These are phyloP conservation scores for Fusarium tjaetaba DNA, from an alignment of 2,329 filamentous ascomycete genomes.

Conservation along the genomic window DNA sequence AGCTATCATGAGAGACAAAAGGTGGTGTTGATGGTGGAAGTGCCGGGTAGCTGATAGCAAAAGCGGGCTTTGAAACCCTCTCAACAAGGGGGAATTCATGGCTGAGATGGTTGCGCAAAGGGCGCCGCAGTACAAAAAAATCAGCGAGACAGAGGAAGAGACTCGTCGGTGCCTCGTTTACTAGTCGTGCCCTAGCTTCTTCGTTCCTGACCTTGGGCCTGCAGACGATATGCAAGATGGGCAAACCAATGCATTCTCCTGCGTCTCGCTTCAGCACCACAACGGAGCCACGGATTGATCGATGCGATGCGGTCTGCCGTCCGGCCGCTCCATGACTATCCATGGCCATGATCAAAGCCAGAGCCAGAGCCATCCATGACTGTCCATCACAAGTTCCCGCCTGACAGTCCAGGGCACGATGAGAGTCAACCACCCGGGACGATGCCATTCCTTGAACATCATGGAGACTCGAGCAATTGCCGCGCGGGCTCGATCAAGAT, in stretches of 20 bases:
- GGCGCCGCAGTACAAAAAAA: slow-evolving; percentile 10
- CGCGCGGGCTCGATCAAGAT: slow-evolving; percentile 3
- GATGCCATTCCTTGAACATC: slow-evolving; percentile 5
- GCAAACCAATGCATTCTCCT: slow-evolving; percentile 38
- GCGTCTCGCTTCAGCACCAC: slow-evolving; percentile 42
- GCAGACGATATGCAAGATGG: slow-evolving; percentile 35
- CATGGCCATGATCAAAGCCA: background rate
- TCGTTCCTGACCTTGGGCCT: slow-evolving; percentile 36
- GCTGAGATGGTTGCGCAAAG: slow-evolving; percentile 14
- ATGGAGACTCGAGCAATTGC: slow-evolving; percentile 7
- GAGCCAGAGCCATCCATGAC: background rate
- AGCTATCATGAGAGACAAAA: slow-evolving; percentile 5
- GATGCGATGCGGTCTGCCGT: slow-evolving; percentile 14
- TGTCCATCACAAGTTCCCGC: background rate
- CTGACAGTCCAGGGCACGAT: background rate
- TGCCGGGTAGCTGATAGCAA: slow-evolving; percentile 21
- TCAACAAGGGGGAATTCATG: background rate
- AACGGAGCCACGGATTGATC: slow-evolving; percentile 25
- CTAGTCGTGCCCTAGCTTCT: slow-evolving; percentile 31
- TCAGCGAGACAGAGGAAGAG: background rate
- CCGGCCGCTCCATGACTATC: background rate
- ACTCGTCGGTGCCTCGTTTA: slow-evolving; percentile 12
- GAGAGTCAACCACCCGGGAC: background rate
- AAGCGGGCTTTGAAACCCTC: background rate
- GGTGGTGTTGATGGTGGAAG: background rate